Evolutionary conservation across 2,329 filamentous ascomycete species (phyloP), one percentile per base, ranked within the genome.

Genomic region (Piedraia hortae): DNA sequence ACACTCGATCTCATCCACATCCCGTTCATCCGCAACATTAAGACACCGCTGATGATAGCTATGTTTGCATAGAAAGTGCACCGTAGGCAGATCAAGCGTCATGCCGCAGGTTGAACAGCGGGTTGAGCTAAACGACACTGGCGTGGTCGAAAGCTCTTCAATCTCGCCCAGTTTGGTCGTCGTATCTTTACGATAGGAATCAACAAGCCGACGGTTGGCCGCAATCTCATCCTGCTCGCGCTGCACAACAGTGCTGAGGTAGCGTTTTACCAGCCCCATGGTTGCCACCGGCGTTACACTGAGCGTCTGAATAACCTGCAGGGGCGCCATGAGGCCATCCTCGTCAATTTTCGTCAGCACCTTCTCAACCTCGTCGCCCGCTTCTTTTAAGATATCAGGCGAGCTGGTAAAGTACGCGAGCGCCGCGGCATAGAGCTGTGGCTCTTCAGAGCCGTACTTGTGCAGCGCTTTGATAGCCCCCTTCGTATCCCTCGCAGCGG

Each of bases 61-160:
- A 44, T 97, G 85, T 44, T 89, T 90, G 52, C 85, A 97, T 30
- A 97, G 48, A 43, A 97, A 97, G 42, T 97, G 85, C 21, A 97
- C 80, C 0, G 69, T 74, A 0, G 85, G 85, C 7, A 93, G 53
- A 32, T 91, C 80, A 10, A 93, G 56, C 12, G 62, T 57, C 16
- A 65, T 60, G 9, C 64, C 65, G 42, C 85, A 97, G 22, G 72
- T 67, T 13, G 71, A 68, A 43, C 85, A 97, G 22, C 85, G 62
- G 15, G 78, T 80, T 1, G 78, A 68, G 42, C 88, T 75, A 54
- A 97, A 93, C 1, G 88, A 72, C 10, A 69, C 66, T 0, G 85
- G 80, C 38, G 88, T 82, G 5, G 58, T 59, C 5, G 59, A 61
- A 0, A 97, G 56, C 21, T 80, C 71, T 1, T 60, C 53, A 10